A percentile compares a stretch with the other conserved stretches of the same genome.
Conservation (phyloP, 495 filamentous ascomycete species). For the Haplographium delicatum region DNA sequence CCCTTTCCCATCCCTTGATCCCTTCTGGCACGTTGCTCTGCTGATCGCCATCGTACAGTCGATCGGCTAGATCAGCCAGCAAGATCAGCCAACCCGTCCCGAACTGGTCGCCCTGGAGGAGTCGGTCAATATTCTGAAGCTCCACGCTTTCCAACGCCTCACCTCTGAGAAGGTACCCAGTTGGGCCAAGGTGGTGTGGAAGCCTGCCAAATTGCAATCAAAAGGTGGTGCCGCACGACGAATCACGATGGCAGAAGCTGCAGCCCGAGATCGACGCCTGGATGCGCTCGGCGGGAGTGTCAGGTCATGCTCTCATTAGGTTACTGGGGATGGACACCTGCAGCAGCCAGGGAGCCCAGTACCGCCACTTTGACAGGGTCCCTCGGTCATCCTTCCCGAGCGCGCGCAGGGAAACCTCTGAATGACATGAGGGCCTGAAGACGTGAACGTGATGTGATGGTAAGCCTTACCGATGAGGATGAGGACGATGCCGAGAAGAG, state of each 20-base stretch:
- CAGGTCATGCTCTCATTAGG: conserved; percentile 13
- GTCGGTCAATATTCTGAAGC: conserved; percentile 10
- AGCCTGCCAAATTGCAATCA: too few species aligned
- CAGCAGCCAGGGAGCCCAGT: not conserved
- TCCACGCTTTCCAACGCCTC: not conserved
- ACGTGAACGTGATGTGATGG: too few species aligned
- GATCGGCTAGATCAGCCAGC: too few species aligned
- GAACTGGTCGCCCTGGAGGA: not conserved
- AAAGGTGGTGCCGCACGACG: conserved; percentile 5
- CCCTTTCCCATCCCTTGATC: not conserved
- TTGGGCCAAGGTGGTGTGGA: not conserved
- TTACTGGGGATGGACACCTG: not conserved
- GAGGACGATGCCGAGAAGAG: not conserved
- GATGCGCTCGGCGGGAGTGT: conserved; percentile 12
- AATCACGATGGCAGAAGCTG: conserved; percentile 14
- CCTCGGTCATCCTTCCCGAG: conserved; percentile 13
- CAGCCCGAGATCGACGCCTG: conserved; percentile 14
- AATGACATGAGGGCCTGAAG: too few species aligned
- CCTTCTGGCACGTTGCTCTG: not conserved
- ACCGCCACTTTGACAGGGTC: conserved; percentile 14
- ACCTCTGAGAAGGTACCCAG: not conserved
- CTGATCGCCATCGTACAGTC: conserved; percentile 7
- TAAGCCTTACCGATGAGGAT: not conserved
- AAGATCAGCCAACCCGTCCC: not conserved
- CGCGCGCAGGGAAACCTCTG: too few species aligned